Base-by-base conservation (phyloP, 441 rosid genomes). In the Croton laevigatus region DNA sequence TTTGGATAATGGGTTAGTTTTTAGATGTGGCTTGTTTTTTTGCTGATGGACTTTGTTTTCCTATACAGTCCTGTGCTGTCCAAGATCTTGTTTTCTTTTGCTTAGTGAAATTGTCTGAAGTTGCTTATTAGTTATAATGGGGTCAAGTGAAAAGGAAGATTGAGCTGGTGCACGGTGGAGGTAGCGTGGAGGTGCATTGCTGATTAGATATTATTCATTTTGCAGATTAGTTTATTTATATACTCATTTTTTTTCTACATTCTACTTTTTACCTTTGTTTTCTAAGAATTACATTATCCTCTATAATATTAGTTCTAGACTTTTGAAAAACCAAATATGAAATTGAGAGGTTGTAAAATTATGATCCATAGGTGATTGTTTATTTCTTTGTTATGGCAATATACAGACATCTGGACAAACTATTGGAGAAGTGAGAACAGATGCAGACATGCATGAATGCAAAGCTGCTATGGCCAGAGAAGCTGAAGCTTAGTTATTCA, bases 401-500 rank as follows among this genome's bases (percentile, higher is more conserved):
- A 20, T 57, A 70, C 71, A 91, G 98, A 91, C 91, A 83, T 94
- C 98, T 65, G 98, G 98, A 66, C 81, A 87, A 83, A 82, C 91
- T 16, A 87, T 94, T 60, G 97, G 97, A 76, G 93, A 94, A 74
- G 94, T 94, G 59, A 89, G 88, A 85, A 75, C 80, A 6, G 97
- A 91, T 76, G 70, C 81, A 62, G 97, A 94, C 76, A 94, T 94
- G 98, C 98, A 94, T 51, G 97, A 94, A 76, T 83, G 98, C 4
- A 94, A 94, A 76, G 97, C 98, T 79, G 87, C 79, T 68, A 94
- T 94, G 98, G 98, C 98, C 36, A 81, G 73, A 76, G 98, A 94
- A 83, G 83, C 97, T 42, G 97, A 94, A 48, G 98, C 96, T n/a
- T n/a, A n/a, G n/a, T n/a, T n/a, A n/a, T n/a, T n/a, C n/a, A n/a